A percentile compares a stretch with the other conserved stretches of the same genome.
These are phyloP conservation scores for Hyaloperonospora arabidopsidis DNA, from an alignment of 352 stramenopile genomes.

Conservation along the genomic window DNA sequence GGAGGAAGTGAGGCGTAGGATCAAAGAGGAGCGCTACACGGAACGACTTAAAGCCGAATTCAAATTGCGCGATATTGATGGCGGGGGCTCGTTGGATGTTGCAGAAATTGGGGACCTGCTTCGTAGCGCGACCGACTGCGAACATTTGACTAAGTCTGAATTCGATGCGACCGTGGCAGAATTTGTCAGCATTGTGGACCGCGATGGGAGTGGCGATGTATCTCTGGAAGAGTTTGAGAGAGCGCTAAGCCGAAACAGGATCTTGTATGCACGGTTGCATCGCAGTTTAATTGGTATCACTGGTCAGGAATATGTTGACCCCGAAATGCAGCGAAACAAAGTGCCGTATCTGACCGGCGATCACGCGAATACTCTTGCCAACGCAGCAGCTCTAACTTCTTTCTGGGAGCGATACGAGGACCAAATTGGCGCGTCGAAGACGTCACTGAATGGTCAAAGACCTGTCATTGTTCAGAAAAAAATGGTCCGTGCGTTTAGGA, in stretches of 20 bases:
- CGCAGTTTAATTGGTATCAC: constrained; percentile 55
- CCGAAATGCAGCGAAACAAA: constrained; percentile 49
- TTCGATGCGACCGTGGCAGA: constrained; percentile 69
- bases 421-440: constrained; percentile 49
- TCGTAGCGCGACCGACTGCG: constrained; percentile 53
- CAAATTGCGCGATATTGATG: constrained; percentile 58
- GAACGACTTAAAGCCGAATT: constrained; percentile 71
- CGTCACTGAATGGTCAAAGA: constrained; percentile 51
- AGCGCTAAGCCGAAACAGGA: constrained; percentile 58
- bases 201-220: constrained; percentile 72
- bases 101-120: constrained; percentile 59
- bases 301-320: constrained; percentile 68
- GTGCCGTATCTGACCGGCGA: constrained; percentile 55
- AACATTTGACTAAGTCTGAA: constrained; percentile 67
- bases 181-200: constrained; percentile 74
- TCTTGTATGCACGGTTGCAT: constrained; percentile 62
- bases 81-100: constrained; percentile 62
- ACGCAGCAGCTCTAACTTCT: constrained; percentile 42
- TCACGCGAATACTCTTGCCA: constrained; percentile 33
- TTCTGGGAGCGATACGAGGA: constrained; percentile 76
- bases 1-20: constrained; percentile 33
- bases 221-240: constrained; percentile 79
- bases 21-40: constrained; percentile 66
- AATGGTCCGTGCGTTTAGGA: constrained; percentile 80
- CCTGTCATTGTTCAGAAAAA: constrained; percentile 71